These are phyloP conservation scores for Camelina hispida DNA, from an alignment of 345 rosid species.

Conservation along the genomic window DNA sequence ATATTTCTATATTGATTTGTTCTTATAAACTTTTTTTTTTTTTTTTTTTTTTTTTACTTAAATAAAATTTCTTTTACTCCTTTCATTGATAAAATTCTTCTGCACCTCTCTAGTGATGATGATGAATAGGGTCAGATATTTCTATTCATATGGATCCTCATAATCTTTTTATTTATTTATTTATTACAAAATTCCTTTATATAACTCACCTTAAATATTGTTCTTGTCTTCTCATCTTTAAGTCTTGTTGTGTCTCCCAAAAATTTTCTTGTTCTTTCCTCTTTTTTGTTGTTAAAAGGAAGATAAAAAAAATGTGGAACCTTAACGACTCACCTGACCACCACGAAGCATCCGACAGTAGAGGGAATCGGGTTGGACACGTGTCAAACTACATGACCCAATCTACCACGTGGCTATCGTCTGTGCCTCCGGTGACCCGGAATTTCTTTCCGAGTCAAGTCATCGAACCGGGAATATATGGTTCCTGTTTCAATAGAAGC, in stretches of 20 bases:
- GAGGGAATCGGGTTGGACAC: slow-evolving; percentile 67
- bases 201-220: slow-evolving; percentile 8
- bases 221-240: slow-evolving; percentile 9
- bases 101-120: slow-evolving; percentile 12
- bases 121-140: slow-evolving; percentile 4
- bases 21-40: not conserved
- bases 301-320: slow-evolving; percentile 41
- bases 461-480: slow-evolving; percentile 30
- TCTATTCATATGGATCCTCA: not conserved
- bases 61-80: too few relatives aligned
- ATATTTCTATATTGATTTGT: not conserved
- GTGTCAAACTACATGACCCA: slow-evolving; percentile 47
- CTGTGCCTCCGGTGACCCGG: slow-evolving; percentile 63
- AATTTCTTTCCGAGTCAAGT: slow-evolving; percentile 77
- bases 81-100: slow-evolving; percentile 15
- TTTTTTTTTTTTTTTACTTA: not conserved
- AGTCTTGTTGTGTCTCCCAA: slow-evolving; percentile 18
- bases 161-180: slow-evolving; percentile 3
- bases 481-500: slow-evolving; percentile 57
- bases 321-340: slow-evolving; percentile 40
- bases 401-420: slow-evolving; percentile 11
- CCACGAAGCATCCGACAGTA: slow-evolving; percentile 48
- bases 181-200: not conserved
- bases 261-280: not conserved
- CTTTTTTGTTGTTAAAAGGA: not conserved